Base-by-base conservation (phyloP, 2,329 filamentous ascomycete genomes). In the Akanthomyces uredinophilus region DNA sequence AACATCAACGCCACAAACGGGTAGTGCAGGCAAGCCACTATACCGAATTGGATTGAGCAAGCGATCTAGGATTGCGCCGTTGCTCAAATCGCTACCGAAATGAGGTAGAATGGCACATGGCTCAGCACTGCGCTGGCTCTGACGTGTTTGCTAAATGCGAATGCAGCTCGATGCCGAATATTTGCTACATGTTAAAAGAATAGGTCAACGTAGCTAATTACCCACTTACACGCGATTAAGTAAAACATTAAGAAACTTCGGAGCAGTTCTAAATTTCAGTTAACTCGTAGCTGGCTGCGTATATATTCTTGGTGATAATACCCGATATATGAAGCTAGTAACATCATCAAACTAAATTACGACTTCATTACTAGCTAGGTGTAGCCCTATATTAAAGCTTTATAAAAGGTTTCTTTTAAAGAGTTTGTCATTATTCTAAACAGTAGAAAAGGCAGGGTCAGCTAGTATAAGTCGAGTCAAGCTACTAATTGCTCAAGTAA, bases 1-100 rank as follows among this genome's bases (percentile, higher is more conserved):
- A 27, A 57, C 16, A 35, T n/a, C 18, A 27, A 63, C 46, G 22
- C 39, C 35, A 52, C 61, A 52, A 27, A 35, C 2, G 8, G 44
- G 50, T n/a, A 63, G 55, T 11, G 37, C 46, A 6, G 65, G 68
- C 16, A 81, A 78, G 64, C 79, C 79, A 18, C 65, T 76, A 18
- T 81, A 79, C 64, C 75, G 81, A 18, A 80, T 84, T 60, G 81
- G 81, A 3, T 69, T 83, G 65, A 83, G 81, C 72, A 82, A 77
- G 69, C 75, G 70, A 67, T 76, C 76, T 20, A 74, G 78, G 62
- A 83, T 84, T 64, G 79, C 81, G 41, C 80, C 81, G 32, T 68
- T 84, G 59, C 71, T 84, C 29, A 83, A 83, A 70, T 75, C 75
- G 24, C 65, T 83, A 59, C 77, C 75, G 61, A 83, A 82, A 67